Evolutionary conservation across 129 eudicot genomes (phyloP).

Genomic region (Centrapalus pauciflorus): DNA sequence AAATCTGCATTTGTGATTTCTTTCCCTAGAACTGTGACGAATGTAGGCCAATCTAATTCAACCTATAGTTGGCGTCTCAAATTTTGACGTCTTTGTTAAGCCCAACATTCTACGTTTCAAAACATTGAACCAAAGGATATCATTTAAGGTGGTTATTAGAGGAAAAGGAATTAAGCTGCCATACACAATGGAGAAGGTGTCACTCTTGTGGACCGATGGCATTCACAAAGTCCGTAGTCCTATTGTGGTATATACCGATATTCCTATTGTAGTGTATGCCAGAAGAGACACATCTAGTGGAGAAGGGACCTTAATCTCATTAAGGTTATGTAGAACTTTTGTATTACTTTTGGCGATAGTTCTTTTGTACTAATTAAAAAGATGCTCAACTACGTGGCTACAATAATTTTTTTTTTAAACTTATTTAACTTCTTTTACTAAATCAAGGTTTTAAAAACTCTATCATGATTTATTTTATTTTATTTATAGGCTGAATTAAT

Average conservation of each 20-base stretch:
- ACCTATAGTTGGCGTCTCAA: neutral
- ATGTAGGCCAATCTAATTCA: slow-evolving; percentile 32
- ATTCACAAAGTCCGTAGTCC: slow-evolving; percentile 4
- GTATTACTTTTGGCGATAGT: too few species aligned
- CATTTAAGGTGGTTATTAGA: slow-evolving; percentile 22
- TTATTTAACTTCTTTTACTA: too few species aligned
- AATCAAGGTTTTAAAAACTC: too few species aligned
- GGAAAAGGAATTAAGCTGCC: neutral
- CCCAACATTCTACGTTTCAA: slow-evolving; percentile 27
- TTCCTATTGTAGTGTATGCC: too few species aligned
- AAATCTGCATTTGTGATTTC: neutral
- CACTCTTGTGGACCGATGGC: slow-evolving; percentile 18
- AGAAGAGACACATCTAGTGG: too few species aligned
- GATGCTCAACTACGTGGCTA: too few species aligned
- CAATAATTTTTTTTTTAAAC: too few species aligned
- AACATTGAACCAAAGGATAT: slow-evolving; percentile 16
- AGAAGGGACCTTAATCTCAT: too few species aligned
- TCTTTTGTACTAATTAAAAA: too few species aligned
- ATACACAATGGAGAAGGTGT: neutral
- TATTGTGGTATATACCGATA: slow-evolving; percentile 20
- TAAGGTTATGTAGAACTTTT: too few species aligned
- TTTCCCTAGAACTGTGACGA: slow-evolving; percentile 38
- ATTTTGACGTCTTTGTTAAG: slow-evolving; percentile 18
- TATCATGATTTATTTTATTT: too few species aligned
- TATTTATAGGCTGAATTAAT: too few species aligned